phyloP scores from a whole-genome alignment of 2,329 filamentous ascomycete species.

The Aspergillus chevalieri region DNA sequence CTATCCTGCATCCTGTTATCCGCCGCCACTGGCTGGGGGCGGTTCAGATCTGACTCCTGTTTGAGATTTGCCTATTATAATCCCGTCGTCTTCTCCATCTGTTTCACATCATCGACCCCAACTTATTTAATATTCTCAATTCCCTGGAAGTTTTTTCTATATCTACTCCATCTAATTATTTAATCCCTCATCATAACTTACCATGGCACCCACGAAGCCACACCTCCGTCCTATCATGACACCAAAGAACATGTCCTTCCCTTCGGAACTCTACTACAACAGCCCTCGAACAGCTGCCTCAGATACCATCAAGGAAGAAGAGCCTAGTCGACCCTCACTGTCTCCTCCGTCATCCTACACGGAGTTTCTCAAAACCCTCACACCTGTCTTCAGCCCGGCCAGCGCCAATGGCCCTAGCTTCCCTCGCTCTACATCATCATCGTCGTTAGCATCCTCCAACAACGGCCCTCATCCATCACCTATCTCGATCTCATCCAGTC shows the following conservation, averaged over 20 bases:
- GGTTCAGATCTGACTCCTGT: not conserved
- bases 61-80: not conserved
- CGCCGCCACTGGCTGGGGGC: not conserved
- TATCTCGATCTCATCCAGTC: slow-evolving; percentile 8
- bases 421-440: slow-evolving; percentile 4
- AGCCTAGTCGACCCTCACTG: slow-evolving; percentile 11
- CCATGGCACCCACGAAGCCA: slow-evolving; percentile 11
- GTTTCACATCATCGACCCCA: not conserved
- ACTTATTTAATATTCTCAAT: not conserved
- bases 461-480: slow-evolving; percentile 8
- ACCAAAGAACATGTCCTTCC: slow-evolving; percentile 9
- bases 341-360: slow-evolving; percentile 13
- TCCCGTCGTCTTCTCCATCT: not conserved
- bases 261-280: slow-evolving; percentile 11
- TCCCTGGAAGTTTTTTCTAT: not conserved
- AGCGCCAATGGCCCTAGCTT: not conserved
- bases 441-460: not conserved
- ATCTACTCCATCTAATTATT: not conserved
- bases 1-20: not conserved
- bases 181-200: not conserved
- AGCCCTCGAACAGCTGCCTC: not conserved
- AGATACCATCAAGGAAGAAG: slow-evolving; percentile 2
- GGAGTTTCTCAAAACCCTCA: slow-evolving; percentile 13
- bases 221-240: slow-evolving; percentile 11
- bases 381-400: slow-evolving; percentile 8